Conservation (phyloP, 345 rosid species). For the Rhodamnia rubescens region DNA sequence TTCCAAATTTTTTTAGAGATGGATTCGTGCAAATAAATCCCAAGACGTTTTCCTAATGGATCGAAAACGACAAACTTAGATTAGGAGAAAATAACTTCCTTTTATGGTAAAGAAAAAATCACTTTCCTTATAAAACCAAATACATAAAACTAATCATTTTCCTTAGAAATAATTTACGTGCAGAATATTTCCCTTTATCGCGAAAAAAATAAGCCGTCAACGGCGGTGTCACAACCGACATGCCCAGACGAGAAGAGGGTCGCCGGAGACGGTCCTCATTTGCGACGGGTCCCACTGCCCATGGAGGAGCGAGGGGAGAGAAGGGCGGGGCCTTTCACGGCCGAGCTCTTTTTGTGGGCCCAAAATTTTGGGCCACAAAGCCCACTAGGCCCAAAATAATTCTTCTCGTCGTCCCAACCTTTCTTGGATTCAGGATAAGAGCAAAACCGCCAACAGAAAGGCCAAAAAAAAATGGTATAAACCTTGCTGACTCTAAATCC, state of each 20-base stretch:
- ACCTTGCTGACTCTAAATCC: not conserved
- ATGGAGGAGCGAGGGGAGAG: not conserved
- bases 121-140: not conserved
- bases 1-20: not conserved
- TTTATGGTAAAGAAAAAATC: not conserved
- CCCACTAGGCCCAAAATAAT: not conserved
- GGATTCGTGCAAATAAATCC: not conserved
- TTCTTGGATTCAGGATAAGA: not conserved
- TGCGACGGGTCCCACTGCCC: not conserved
- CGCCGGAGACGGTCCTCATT: not conserved
- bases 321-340: not conserved
- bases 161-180: not conserved
- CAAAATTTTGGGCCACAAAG: not conserved
- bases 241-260: not conserved
- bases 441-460: not conserved
- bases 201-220: not conserved
- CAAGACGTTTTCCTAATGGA: too few species aligned
- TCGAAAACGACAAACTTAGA: not conserved
- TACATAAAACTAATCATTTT: not conserved
- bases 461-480: not conserved
- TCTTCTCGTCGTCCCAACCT: not conserved
- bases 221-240: not conserved
- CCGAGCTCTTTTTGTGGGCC: not conserved
- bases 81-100: fast-evolving
- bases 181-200: too few species aligned